Base-by-base conservation (phyloP, 371 early-diverging fungal genomes). In the Zychaea mexicana region DNA sequence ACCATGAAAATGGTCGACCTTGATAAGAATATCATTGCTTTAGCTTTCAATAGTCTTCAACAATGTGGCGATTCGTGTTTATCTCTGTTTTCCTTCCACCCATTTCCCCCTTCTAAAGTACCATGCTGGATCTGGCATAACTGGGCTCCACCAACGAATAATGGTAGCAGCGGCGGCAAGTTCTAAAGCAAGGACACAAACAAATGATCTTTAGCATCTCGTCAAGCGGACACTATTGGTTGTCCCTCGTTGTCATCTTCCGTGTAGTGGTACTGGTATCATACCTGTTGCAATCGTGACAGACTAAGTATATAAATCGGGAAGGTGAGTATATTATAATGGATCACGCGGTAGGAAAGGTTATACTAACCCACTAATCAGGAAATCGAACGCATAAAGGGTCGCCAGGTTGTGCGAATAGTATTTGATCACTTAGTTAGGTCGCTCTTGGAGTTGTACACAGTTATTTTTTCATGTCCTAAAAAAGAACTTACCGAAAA, bases 121-220 rank as follows among this genome's bases (percentile, higher is more conserved):
- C n/a, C 92, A 90, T 2, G 85, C 82, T 62, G 84, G 76, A 62
- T 74, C 70, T 12, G 83, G 84, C 53, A 85, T 64, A 1, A 78
- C 71, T 19, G 88, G 71, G 9, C 79, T 72, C 95, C 95, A 95
- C 75, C 73, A 93, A 61, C 80, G 72, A 61, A 95, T 85, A 62
- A 95, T 85, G 32, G 91, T 78, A 31, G 92, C 92, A 36, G 89
- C 88, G 21, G 94, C 94, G 15, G 90, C 83, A 31, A 94, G 78
- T 75, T 94, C 95, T 45, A 85, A 79, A 27, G 22, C n/a, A n/a
- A n/a, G n/a, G n/a, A n/a, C n/a, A n/a, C n/a, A n/a, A n/a, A n/a
- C n/a, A n/a, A n/a, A n/a, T n/a, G n/a, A n/a, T n/a, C n/a, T n/a
- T n/a, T n/a, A n/a, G n/a, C n/a, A n/a, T n/a, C n/a, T n/a, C n/a